Evolutionary conservation across 805 yeast species (phyloP).

Genomic region (Sugiyamaella boreocaroliniensis): DNA sequence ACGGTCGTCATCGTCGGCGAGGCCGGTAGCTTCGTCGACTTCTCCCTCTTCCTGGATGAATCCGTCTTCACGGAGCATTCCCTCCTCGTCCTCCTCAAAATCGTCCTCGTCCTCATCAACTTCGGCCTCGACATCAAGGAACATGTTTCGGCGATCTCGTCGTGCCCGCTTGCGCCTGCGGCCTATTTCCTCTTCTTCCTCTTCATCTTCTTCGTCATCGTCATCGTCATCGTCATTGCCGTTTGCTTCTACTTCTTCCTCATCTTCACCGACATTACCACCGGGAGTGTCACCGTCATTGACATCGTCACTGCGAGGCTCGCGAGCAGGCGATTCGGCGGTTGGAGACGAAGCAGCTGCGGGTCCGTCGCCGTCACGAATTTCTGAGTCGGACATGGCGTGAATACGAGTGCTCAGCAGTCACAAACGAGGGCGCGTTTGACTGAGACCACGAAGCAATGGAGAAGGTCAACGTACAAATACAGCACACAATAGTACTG

Average conservation of each 20-base stretch:
- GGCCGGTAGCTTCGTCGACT: slow-evolving; percentile 45
- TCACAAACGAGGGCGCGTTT: not conserved
- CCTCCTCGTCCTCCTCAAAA: slow-evolving; percentile 93
- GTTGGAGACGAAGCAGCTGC: not conserved
- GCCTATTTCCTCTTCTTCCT: slow-evolving; percentile 44
- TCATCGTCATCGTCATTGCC: slow-evolving; percentile 51
- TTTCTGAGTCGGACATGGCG: not conserved
- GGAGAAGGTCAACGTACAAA: not conserved
- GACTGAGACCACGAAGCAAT: not conserved
- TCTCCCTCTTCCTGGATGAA: slow-evolving; percentile 38
- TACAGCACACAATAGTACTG: not conserved
- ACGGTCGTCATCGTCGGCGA: slow-evolving; percentile 59
- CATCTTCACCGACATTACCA: slow-evolving; percentile 49
- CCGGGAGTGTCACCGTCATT: slow-evolving; percentile 31
- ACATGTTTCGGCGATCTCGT: slow-evolving; percentile 62
- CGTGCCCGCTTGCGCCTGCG: slow-evolving; percentile 32
- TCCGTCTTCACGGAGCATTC: slow-evolving; percentile 64
- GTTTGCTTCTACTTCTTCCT: slow-evolving; percentile 46
- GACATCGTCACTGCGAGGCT: slow-evolving; percentile 34
- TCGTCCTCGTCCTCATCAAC: slow-evolving; percentile 97
- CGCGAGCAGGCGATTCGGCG: not conserved
- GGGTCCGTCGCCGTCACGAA: not conserved
- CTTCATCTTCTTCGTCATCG: slow-evolving; percentile 63
- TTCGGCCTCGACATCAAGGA: slow-evolving; percentile 97
- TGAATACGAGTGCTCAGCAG: not conserved